Conservation (phyloP, 169 alveolate species). For the Plasmodium yoelii region DNA sequence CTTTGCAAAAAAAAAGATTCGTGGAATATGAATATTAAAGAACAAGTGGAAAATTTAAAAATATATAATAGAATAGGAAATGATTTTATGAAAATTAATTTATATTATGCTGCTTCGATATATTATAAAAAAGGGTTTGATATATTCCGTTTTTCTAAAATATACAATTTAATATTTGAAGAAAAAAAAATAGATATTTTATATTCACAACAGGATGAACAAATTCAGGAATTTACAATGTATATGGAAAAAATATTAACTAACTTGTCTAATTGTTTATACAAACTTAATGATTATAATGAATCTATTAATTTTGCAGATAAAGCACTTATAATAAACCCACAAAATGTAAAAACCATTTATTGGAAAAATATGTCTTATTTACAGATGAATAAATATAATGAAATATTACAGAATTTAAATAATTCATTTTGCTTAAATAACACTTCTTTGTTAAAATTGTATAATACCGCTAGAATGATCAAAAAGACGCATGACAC, state of each 20-base stretch:
- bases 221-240: not conserved
- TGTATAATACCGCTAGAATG: constrained; percentile 58
- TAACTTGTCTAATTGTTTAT: constrained; percentile 49
- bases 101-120: constrained; percentile 56
- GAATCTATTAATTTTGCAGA: constrained; percentile 70
- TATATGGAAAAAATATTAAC: constrained; percentile 60
- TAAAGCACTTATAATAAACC: constrained; percentile 42
- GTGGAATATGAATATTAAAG: constrained; percentile 70
- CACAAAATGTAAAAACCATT: constrained; percentile 62
- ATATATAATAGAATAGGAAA: constrained; percentile 67
- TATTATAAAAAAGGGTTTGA: constrained; percentile 74
- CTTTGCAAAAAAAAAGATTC: constrained; percentile 76
- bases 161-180: constrained; percentile 61
- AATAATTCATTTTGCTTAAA: constrained; percentile 71
- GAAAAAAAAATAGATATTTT: constrained; percentile 36
- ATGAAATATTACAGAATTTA: constrained; percentile 56
- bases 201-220: constrained; percentile 7
- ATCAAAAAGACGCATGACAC: constrained; percentile 65
- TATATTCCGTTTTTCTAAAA: constrained; percentile 59
- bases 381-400: constrained; percentile 60
- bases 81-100: constrained; percentile 33
- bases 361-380: constrained; percentile 76
- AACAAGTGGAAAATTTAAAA: constrained; percentile 65
- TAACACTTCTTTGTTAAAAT: constrained; percentile 29
- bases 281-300: constrained; percentile 49